Percentiles rank a stretch among this genome's conserved stretches.
These are phyloP conservation scores for Rhipidocladum racemiflorum DNA, from an alignment of 176 grass and related monocot species.

Conservation along the genomic window DNA sequence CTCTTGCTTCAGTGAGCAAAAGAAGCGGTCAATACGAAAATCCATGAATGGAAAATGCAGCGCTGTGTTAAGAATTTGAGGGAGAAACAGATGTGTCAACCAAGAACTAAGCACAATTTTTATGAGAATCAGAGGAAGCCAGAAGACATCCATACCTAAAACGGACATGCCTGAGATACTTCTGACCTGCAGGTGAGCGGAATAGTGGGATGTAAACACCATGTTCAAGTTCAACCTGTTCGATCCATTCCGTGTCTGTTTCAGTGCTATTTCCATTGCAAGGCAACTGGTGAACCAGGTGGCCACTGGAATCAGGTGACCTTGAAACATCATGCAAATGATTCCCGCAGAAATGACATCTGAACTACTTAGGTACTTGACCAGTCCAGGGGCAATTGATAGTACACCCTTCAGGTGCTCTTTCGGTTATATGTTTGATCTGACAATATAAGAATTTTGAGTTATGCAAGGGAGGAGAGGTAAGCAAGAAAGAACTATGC, in stretches of 20 bases:
- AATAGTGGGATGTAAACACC: slow-evolving; percentile 68
- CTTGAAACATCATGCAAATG: slow-evolving; percentile 12
- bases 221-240: slow-evolving; percentile 70
- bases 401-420: slow-evolving; percentile 30
- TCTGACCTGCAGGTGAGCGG: slow-evolving; percentile 43
- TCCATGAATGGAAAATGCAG: neutral
- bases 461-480: neutral
- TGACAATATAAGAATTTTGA: slow-evolving; percentile 11
- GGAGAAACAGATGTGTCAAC: neutral
- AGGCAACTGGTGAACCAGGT: neutral
- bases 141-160: slow-evolving; percentile 48
- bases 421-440: slow-evolving; percentile 56
- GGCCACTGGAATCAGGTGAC: slow-evolving; percentile 31
- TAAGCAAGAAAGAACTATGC: neutral
- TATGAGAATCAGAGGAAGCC: neutral
- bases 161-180: slow-evolving; percentile 51
- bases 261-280: slow-evolving; percentile 36
- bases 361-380: slow-evolving; percentile 33
- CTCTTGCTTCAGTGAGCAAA: slow-evolving; percentile 53
- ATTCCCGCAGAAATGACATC: slow-evolving; percentile 25
- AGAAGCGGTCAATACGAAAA: neutral
- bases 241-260: slow-evolving; percentile 51
- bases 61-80: neutral
- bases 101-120: neutral
- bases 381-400: neutral